Base-by-base conservation (phyloP, 2,329 filamentous ascomycete species). In the Ustulina deusta region DNA sequence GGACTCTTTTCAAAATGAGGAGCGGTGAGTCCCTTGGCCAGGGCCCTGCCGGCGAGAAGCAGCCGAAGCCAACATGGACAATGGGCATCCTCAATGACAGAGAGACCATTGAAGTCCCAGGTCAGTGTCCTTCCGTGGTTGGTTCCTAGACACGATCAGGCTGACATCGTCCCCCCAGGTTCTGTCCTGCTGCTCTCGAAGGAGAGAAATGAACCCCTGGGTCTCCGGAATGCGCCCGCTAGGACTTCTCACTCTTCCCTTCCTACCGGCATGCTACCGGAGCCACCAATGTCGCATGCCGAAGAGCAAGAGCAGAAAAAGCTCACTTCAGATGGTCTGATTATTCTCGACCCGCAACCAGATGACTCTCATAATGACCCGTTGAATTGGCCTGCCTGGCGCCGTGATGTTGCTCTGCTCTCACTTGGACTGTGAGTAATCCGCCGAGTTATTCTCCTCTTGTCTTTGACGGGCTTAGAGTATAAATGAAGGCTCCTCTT, bases 301-400 rank as follows among this genome's bases (percentile, higher is more conserved):
- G 62, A 72, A 6, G 71, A 71, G 20, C 71, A 78, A 56, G 79
- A 78, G 17, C 83, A 82, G 52, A 88, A 89, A 81, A 97, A 97
- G 83, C 91, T 85, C 71, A 97, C 94, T 1, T 81, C 86, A 40
- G 91, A 97, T 77, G 94, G 94, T 17, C 87, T 88, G 69, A 93
- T 97, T 74, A 93, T 98, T 63, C 83, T 98, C 15, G 91, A 97
- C 0, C 95, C 95, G 0, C 95, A 98, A 77, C 95, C 95, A 0
- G 94, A 97, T 67, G 94, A 97, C 59, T 94, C 93, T 0, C 83
- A 86, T 59, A 97, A 98, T 72, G 95, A 98, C 74, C 95, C 95
- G 0, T 82, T 98, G 64, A 98, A 98, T 78, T 98, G 95, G 95
- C 90, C 92, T 0, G 82, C 86, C 6, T 93, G 93, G 90, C 88